A percentile compares a stretch with the other conserved stretches of the same genome.
phyloP scores from a whole-genome alignment of 2,329 filamentous ascomycete genomes.

The Trichophaea hybrida region DNA sequence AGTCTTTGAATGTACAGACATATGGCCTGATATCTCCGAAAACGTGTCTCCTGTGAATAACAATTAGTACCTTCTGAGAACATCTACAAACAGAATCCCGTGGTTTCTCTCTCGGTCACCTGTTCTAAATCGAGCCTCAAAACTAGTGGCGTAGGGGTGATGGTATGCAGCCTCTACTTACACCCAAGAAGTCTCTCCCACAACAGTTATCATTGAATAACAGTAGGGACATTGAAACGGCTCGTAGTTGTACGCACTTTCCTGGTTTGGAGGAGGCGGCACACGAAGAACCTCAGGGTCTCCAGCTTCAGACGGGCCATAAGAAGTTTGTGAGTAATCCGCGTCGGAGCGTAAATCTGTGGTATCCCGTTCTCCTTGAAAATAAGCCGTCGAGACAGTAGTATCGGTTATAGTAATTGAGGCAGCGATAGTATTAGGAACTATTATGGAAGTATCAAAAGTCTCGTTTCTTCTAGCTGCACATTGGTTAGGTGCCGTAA shows the following conservation, averaged over 20 bases:
- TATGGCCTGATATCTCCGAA: conserved; percentile 27
- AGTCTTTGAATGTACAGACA: conserved; percentile 25
- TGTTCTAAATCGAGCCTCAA: no score
- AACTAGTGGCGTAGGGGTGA: background rate
- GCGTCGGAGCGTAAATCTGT: background rate
- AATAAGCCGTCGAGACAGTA: background rate
- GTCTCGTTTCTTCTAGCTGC: background rate
- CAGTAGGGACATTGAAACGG: conserved; percentile 30
- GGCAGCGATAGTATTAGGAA: background rate
- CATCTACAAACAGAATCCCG: background rate
- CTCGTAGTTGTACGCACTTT: conserved; percentile 18
- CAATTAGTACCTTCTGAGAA: background rate
- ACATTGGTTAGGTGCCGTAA: no score
- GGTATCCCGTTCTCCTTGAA: background rate
- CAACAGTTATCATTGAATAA: conserved; percentile 13
- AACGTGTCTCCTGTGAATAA: conserved; percentile 24
- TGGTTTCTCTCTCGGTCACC: background rate
- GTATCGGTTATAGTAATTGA: background rate
- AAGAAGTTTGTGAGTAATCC: background rate
- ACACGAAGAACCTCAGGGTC: background rate
- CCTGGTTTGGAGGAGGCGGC: conserved; percentile 24
- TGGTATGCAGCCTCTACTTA: background rate
- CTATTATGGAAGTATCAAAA: background rate
- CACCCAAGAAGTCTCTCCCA: background rate
- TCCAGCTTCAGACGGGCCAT: background rate